A percentile compares a stretch with the other conserved stretches of the same genome.
Conservation (phyloP, 2,329 filamentous ascomycete species). For the Claviceps spartinae region DNA sequence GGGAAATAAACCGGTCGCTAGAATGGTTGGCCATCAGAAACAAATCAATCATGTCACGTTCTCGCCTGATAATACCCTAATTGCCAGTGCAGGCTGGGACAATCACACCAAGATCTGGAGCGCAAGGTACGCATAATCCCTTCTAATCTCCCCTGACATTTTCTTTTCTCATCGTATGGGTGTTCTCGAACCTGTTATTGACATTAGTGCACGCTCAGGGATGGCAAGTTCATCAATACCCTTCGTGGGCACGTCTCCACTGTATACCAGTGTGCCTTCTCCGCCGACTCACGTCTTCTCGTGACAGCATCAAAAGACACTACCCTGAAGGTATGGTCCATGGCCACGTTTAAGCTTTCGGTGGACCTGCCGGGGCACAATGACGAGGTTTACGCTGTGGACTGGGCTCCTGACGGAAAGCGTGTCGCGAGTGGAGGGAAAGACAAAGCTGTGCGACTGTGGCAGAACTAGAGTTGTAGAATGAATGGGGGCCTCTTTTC, state of each 20-base stretch:
- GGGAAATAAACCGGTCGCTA: constrained; percentile 71
- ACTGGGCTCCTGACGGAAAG: constrained; percentile 87
- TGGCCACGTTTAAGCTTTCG: constrained; percentile 68
- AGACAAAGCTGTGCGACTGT: constrained; percentile 64
- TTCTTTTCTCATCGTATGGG: background rate
- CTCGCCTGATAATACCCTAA: constrained; percentile 74
- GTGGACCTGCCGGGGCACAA: constrained; percentile 76
- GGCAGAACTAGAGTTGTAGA: constrained; percentile 38
- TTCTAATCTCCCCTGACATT: background rate
- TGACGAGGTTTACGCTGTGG: constrained; percentile 86
- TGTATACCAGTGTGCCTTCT: constrained; percentile 88
- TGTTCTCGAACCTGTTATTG: background rate
- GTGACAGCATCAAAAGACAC: constrained; percentile 86
- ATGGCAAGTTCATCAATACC: constrained; percentile 70
- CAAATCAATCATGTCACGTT: constrained; percentile 93
- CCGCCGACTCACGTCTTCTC: constrained; percentile 76
- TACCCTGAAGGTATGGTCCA: constrained; percentile 90
- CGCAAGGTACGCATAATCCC: constrained; percentile 38
- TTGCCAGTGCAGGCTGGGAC: constrained; percentile 84
- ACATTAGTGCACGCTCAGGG: constrained; percentile 22
- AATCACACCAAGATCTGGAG: constrained; percentile 93
- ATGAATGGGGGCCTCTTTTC: background rate
- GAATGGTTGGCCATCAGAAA: constrained; percentile 89
- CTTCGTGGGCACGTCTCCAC: constrained; percentile 78
- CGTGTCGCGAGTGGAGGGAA: constrained; percentile 85